Base-by-base conservation (phyloP, 2,329 filamentous ascomycete genomes). In the Claviceps sp. region DNA sequence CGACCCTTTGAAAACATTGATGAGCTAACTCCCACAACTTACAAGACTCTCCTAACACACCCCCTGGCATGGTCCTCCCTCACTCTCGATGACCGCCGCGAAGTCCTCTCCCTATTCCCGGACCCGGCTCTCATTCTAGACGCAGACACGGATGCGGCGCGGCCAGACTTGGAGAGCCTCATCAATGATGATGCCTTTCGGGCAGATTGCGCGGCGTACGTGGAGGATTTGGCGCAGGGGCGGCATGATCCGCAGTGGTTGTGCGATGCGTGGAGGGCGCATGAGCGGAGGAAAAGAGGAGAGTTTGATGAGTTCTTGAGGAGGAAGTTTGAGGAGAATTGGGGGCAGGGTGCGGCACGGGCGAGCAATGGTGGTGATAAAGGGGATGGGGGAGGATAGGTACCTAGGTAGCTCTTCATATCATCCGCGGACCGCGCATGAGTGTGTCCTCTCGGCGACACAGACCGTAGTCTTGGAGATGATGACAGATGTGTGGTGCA, bases 201-300 rank as follows among this genome's bases (percentile, higher is more conserved):
- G 11, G 62, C 72, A 46, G 71, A 74, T 58, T 69, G 71, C 49
- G 66, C 70, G 0, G 65, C 65, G 3, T 76, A 75, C 58, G 68
- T 68, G 34, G 69, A 72, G 37, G 67, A 75, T 55, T 62, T 80
- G 17, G 55, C 60, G 5, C 62, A 66, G 38, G 77, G 77, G 3
- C 70, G 68, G 37, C 74, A 79, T 52, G 75, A 79, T 55, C 67
- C 70, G 1, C 67, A 69, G 14, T 80, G 77, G 77, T 68, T 81
- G 7, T 63, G 60, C 16, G 66, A 73, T 51, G 77, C 78, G 1
- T 78, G 73, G 67, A 60, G 61, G 4, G 77, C 78, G 0, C 74
- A 79, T 54, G 66, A 69, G 50, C 66, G 69, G 58, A 72, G 76
- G 51, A 66, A 64, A 49, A 59, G 64, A 1, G 78, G 78, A 4